A percentile compares a stretch with the other conserved stretches of the same genome.
These are phyloP conservation scores for Penicillium lagena DNA, from an alignment of 495 filamentous ascomycete genomes.

Conservation along the genomic window DNA sequence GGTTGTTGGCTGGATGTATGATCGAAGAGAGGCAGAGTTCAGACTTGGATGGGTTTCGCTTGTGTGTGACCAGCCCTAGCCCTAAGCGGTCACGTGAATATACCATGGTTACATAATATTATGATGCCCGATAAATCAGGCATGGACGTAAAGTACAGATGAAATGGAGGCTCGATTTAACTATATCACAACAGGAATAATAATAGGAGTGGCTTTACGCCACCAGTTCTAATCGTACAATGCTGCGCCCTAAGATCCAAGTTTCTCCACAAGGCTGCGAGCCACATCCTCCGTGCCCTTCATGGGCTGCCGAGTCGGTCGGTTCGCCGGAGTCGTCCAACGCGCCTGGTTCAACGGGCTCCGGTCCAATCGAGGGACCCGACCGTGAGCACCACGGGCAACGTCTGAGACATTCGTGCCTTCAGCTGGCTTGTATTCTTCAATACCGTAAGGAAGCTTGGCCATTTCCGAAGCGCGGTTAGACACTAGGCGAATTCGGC, in stretches of 20 bases:
- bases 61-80: slow-evolving; percentile 14
- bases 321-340: slow-evolving; percentile 2
- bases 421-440: slow-evolving; percentile 26
- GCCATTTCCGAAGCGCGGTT: slow-evolving; percentile 35
- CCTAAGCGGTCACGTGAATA: slow-evolving; percentile 21
- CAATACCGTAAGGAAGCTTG: slow-evolving; percentile 43
- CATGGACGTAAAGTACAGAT: too few species aligned
- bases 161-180: too few species aligned
- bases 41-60: slow-evolving; percentile 2
- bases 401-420: slow-evolving; percentile 19
- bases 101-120: neutral
- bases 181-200: slow-evolving; percentile 23
- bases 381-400: slow-evolving; percentile 15
- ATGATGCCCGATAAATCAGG: neutral
- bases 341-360: slow-evolving; percentile 8
- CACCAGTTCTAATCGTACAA: slow-evolving; percentile 37
- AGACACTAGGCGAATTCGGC: slow-evolving; percentile 48
- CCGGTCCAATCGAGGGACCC: slow-evolving; percentile 30
- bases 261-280: slow-evolving; percentile 25
- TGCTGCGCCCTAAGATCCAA: slow-evolving; percentile 6
- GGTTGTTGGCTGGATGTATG: slow-evolving; percentile 46
- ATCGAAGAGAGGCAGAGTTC: slow-evolving; percentile 12
- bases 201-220: slow-evolving; percentile 25
- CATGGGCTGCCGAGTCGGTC: slow-evolving; percentile 1
- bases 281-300: slow-evolving; percentile 27